Conservation (phyloP, 768 basidiomycete species). For the Mycena floridula region DNA sequence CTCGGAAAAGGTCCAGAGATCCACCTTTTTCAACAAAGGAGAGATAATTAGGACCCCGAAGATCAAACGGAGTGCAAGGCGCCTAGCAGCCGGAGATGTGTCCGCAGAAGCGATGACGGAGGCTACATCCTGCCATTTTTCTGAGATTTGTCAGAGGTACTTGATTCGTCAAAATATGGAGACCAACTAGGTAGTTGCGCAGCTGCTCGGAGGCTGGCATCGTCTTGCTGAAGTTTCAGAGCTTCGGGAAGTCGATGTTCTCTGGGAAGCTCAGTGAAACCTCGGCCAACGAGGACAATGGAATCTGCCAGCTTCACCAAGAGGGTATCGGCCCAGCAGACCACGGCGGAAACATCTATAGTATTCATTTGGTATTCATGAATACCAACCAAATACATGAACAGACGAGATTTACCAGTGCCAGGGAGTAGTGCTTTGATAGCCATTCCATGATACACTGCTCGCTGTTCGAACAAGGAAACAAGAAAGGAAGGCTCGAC, state of each 20-base stretch:
- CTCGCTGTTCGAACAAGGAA: constrained; percentile 48
- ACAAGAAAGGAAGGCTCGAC: constrained; percentile 24
- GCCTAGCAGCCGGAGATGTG: constrained; percentile 54
- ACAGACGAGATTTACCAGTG: constrained; percentile 16
- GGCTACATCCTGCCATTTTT: constrained; percentile 45
- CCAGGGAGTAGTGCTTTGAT: constrained; percentile 19
- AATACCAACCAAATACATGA: too few relatives aligned
- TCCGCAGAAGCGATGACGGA: constrained; percentile 38
- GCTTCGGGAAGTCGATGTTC: constrained; percentile 14
- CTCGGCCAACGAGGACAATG: constrained; percentile 22
- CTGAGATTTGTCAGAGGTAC: constrained; percentile 24
- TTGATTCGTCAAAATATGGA: not conserved
- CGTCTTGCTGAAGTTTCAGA: constrained; percentile 35
- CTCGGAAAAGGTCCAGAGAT: constrained; percentile 16
- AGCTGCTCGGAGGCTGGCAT: constrained; percentile 51
- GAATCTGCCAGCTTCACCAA: constrained; percentile 46
- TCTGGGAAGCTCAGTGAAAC: constrained; percentile 7
- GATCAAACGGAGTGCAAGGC: constrained; percentile 49
- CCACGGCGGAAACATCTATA: too few relatives aligned
- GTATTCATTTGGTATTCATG: too few relatives aligned
- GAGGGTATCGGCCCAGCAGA: constrained; percentile 64
- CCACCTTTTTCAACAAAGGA: constrained; percentile 28
- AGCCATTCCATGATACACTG: constrained; percentile 39
- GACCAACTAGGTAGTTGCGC: constrained; percentile 58
- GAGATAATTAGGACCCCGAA: constrained; percentile 51